Base-by-base conservation (phyloP, 805 yeast genomes). In the Komagataella pastoris region DNA sequence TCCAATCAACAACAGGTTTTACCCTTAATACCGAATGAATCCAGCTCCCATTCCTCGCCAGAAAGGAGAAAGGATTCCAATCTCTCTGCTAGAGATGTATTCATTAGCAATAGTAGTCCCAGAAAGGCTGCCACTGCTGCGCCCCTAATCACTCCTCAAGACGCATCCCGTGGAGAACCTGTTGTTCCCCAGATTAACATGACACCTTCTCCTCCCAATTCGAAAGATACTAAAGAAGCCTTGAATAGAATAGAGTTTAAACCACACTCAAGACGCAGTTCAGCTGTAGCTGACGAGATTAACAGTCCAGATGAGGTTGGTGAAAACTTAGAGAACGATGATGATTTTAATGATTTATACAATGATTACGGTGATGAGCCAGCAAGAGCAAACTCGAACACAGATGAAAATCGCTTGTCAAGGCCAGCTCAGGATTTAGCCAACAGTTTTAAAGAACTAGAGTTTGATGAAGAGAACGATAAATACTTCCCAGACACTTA, bases 341-440 rank as follows among this genome's bases (percentile, higher is more conserved):
- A 57, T 30, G 58, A 54, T 14, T 56, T 59, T 49, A 60, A 60
- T 30, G 64, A 61, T 48, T 51, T 61, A 8, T 60, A 62, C 49
- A 69, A 57, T 14, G 70, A 63, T 44, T 19, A 17, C n/a, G 47
- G 23, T 17, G 23, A 17, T n/a, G 19, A 17, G 1, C 17, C 47
- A 17, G 18, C 12, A 12, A 44, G 12, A 14, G 19, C 3, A 10
- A 19, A 44, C 12, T 17, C 47, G 45, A 43, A n/a, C 7, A 14
- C 45, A 14, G 47, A 44, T 10, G 47, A 17, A 17, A 10, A 44
- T 4, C 23, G 2, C 23, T 19, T 5, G 12, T 44, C 47, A 4
- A 44, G 19, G n/a, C 6, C 12, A 44, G 12, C 18, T n/a, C n/a
- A 5, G 10, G 23, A 19, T n/a, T 8, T 30, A 8, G 6, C 40